Conservation (phyloP, 2,329 filamentous ascomycete species). For the Penicillium sp. region DNA sequence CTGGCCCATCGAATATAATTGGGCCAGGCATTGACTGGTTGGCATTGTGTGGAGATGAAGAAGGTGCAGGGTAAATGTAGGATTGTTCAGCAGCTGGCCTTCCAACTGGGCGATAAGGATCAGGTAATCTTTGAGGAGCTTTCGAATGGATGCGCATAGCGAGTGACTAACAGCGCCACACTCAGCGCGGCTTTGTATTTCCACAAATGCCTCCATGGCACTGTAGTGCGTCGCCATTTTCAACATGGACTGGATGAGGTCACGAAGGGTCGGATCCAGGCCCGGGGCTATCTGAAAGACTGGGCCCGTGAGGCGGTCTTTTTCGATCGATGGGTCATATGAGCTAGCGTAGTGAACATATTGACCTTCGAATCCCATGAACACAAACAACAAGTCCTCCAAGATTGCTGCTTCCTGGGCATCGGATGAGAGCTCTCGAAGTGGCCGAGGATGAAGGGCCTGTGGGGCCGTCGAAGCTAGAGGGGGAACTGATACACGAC, state of each 20-base stretch:
- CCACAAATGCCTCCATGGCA: conserved; percentile 87
- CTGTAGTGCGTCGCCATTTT: conserved; percentile 93
- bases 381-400: conserved; percentile 88
- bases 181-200: conserved; percentile 88
- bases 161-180: conserved; percentile 95
- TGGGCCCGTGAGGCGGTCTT: conserved; percentile 81
- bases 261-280: conserved; percentile 85
- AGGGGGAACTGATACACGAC: conserved; percentile 62
- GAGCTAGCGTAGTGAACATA: conserved; percentile 83
- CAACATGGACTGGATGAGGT: conserved; percentile 83
- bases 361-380: conserved; percentile 98
- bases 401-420: conserved; percentile 83
- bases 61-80: conserved; percentile 86
- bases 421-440: conserved; percentile 72
- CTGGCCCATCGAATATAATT: conserved; percentile 82
- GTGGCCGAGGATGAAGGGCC: conserved; percentile 64
- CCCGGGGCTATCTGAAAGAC: conserved; percentile 76
- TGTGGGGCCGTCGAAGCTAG: conserved; percentile 66
- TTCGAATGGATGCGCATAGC: conserved; percentile 89
- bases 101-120: conserved; percentile 91
- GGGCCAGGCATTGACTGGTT: conserved; percentile 85
- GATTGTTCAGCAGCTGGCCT: conserved; percentile 84
- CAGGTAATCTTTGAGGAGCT: conserved; percentile 88
- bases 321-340: conserved; percentile 82
- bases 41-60: conserved; percentile 88